A percentile compares a stretch with the other conserved stretches of the same genome.
Conservation (phyloP, 78 protist species). For the Mastigamoeba balamuthi region DNA sequence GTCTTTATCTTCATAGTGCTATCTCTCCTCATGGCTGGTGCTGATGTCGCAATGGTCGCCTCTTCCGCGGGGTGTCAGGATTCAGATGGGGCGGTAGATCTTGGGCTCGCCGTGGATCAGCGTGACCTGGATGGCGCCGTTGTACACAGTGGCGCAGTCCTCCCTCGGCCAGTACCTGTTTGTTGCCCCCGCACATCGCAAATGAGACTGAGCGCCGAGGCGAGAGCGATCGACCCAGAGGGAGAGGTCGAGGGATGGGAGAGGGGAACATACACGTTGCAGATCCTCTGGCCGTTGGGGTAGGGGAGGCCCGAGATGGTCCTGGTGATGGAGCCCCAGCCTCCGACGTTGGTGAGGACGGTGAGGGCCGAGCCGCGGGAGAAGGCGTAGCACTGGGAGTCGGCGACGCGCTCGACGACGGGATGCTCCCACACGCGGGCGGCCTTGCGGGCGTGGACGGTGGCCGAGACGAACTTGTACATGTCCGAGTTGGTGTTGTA, state of each 20-base stretch:
- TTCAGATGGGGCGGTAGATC: slow-evolving; percentile 44
- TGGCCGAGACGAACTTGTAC: slow-evolving; percentile 14
- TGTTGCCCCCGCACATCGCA: no score
- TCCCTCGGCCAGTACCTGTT: slow-evolving; percentile 30
- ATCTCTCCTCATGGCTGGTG: no score
- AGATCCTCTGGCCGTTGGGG: slow-evolving; percentile 22
- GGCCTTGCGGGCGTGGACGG: background rate
- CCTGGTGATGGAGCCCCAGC: no score
- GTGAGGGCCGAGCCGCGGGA: slow-evolving; percentile 46
- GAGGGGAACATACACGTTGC: slow-evolving; percentile 43
- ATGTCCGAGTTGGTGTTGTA: slow-evolving; percentile 14
- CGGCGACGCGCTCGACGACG: slow-evolving; percentile 30
- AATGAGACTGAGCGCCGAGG: no score
- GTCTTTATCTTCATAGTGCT: no score
- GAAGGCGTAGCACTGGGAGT: slow-evolving; percentile 47
- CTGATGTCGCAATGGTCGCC: no score
- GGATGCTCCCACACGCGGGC: background rate
- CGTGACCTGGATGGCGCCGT: slow-evolving; percentile 15
- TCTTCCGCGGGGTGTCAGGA: no score
- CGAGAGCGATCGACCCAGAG: no score
- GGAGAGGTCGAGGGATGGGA: no score
- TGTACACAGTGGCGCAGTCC: slow-evolving; percentile 35
- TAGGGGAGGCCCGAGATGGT: slow-evolving; percentile 39
- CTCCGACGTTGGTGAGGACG: slow-evolving; percentile 70
- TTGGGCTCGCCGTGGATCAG: slow-evolving; percentile 45